Conservation (phyloP, 129 eudicot species). For the Sambucus nigra region DNA sequence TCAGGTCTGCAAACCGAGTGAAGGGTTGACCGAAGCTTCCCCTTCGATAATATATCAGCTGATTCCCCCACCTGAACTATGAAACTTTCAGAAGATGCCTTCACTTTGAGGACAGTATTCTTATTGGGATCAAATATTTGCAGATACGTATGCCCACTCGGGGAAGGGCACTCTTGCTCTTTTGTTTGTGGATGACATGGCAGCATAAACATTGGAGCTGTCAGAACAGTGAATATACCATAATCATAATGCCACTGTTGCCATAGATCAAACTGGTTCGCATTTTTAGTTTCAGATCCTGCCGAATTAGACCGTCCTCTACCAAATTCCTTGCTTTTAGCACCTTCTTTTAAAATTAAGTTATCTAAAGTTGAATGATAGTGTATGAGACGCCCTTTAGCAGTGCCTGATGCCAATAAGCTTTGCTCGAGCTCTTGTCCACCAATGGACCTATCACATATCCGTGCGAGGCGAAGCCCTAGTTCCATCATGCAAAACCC, state of each 20-base stretch:
- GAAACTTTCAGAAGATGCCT: conserved; percentile 53
- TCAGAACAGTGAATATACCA: conserved; percentile 76
- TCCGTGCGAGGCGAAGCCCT: conserved; percentile 58
- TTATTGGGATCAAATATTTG: conserved; percentile 56
- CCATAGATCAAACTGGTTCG: conserved; percentile 40
- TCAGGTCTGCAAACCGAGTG: conserved; percentile 69
- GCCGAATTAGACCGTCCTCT: neutral
- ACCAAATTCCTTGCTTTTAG: conserved; percentile 24
- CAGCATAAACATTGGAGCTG: conserved; percentile 64
- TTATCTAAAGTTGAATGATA: conserved; percentile 69
- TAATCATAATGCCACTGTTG: conserved; percentile 99
- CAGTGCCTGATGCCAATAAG: conserved; percentile 55
- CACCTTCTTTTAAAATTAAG: conserved; percentile 27
- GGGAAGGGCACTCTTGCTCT: conserved; percentile 39
- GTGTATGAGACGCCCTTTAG: conserved; percentile 95
- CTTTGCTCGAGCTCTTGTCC: conserved; percentile 72
- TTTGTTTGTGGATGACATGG: conserved; percentile 11
- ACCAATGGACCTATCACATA: conserved; percentile 74
- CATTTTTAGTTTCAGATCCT: neutral
- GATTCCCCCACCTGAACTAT: conserved; percentile 93
- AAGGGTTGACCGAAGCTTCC: conserved; percentile 77
- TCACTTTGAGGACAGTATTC: conserved; percentile 37
- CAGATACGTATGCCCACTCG: conserved; percentile 57
- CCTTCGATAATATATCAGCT: conserved; percentile 69
- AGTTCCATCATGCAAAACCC: conserved; percentile 83